These are phyloP conservation scores for Prinsepia uniflora DNA, from an alignment of 306 rosid species.

Conservation along the genomic window DNA sequence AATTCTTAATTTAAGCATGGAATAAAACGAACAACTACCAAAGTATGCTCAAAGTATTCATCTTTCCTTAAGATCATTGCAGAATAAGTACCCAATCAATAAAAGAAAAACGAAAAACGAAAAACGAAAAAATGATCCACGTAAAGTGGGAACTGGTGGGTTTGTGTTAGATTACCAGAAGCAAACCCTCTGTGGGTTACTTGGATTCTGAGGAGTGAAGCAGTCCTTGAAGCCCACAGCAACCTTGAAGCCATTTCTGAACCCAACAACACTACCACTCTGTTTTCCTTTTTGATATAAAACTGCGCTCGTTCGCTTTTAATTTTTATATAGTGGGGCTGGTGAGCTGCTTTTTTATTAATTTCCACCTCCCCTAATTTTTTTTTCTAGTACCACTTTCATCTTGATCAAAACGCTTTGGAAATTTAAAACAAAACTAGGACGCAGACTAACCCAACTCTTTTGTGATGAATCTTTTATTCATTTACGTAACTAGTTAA, in stretches of 20 bases:
- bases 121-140: neutral
- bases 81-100: neutral
- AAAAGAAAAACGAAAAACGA: constrained; percentile 6
- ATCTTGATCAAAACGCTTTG: neutral
- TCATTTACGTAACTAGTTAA: no score
- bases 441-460: no score
- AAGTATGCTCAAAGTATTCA: neutral
- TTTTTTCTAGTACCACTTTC: neutral
- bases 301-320: neutral
- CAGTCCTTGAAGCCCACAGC: constrained; percentile 79
- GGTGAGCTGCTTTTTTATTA: neutral
- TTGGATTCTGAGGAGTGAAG: constrained; percentile 68
- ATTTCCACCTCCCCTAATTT: neutral
- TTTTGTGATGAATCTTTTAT: no score
- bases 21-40: neutral
- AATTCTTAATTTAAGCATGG: neutral
- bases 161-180: constrained; percentile 35
- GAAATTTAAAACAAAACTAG: neutral
- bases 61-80: neutral
- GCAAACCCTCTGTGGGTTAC: constrained; percentile 53
- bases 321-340: constrained; percentile 2
- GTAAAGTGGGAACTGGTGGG: neutral
- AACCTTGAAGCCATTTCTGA: constrained; percentile 61
- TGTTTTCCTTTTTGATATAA: neutral
- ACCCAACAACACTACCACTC: constrained; percentile 11